A percentile compares a stretch with the other conserved stretches of the same genome.
These are phyloP conservation scores for Lentinula aciculospora DNA, from an alignment of 768 basidiomycete species.

Conservation along the genomic window DNA sequence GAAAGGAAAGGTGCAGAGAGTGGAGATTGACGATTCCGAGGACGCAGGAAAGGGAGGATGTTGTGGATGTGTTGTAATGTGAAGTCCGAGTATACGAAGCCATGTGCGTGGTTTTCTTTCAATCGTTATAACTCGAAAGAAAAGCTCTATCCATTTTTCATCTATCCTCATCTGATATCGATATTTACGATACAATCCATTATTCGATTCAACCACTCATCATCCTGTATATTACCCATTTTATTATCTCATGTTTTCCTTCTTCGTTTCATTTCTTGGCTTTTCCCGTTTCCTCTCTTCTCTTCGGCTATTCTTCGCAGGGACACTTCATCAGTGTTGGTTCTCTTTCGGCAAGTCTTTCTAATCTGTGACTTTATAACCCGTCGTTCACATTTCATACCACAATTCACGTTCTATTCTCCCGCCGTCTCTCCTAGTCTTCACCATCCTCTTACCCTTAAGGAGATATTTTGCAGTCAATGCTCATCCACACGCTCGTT, in stretches of 20 bases:
- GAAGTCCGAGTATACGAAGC: slow-evolving; percentile 22
- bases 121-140: not conserved
- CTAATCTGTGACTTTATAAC: not conserved
- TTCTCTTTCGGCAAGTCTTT: not conserved
- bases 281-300: not conserved
- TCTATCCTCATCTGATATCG: not conserved
- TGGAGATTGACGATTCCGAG: slow-evolving; percentile 28
- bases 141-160: not conserved
- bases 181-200: not conserved
- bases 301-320: not conserved
- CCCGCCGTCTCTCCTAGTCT: not conserved
- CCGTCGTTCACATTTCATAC: not conserved
- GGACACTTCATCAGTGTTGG: not conserved
- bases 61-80: slow-evolving; percentile 86
- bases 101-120: not conserved
- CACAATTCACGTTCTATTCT: not conserved
- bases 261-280: not conserved
- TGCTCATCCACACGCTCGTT: not conserved
- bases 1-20: slow-evolving; percentile 19
- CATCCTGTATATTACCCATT: not conserved
- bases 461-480: not conserved
- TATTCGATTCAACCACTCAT: not conserved
- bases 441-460: not conserved
- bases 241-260: not conserved
- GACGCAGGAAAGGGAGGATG: slow-evolving; percentile 55